These are phyloP conservation scores for Juncus effusus DNA, from an alignment of 176 grass and related monocot species.

Conservation along the genomic window DNA sequence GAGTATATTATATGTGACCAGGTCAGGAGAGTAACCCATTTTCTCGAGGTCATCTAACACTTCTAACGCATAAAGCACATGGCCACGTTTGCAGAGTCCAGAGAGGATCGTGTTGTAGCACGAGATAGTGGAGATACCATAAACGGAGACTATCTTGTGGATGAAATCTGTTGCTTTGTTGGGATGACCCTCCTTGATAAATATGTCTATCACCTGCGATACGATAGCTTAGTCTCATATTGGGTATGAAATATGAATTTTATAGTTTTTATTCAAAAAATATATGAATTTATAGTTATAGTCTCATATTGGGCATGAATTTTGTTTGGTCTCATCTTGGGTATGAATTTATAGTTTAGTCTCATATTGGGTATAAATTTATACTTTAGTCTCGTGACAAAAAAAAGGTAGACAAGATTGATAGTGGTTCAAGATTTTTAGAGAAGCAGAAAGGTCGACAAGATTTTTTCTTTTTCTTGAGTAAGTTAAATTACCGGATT, in stretches of 20 bases:
- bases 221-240: neutral
- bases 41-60: constrained; percentile 4
- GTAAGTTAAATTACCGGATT: constrained; percentile 19
- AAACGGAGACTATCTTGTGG: neutral
- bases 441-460: too few species aligned
- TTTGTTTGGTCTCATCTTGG: too few species aligned
- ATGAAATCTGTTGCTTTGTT: constrained; percentile 15
- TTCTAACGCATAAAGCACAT: constrained; percentile 2
- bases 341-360: too few species aligned
- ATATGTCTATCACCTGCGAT: constrained; percentile 2
- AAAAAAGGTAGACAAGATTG: too few species aligned
- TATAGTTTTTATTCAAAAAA: neutral
- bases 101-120: constrained; percentile 14
- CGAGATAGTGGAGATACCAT: constrained; percentile 3
- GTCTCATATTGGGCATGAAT: too few species aligned
- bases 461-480: too few species aligned
- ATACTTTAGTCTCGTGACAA: too few species aligned
- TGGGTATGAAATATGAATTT: neutral
- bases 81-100: constrained; percentile 10
- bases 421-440: too few species aligned
- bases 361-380: too few species aligned
- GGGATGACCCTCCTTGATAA: constrained; percentile 8
- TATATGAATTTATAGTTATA: too few species aligned
- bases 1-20: neutral
- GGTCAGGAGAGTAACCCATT: constrained; percentile 6